A percentile compares a stretch with the other conserved stretches of the same genome.
These are phyloP conservation scores for Skeletonema costatum DNA, from an alignment of 108 stramenopile species.

Conservation along the genomic window DNA sequence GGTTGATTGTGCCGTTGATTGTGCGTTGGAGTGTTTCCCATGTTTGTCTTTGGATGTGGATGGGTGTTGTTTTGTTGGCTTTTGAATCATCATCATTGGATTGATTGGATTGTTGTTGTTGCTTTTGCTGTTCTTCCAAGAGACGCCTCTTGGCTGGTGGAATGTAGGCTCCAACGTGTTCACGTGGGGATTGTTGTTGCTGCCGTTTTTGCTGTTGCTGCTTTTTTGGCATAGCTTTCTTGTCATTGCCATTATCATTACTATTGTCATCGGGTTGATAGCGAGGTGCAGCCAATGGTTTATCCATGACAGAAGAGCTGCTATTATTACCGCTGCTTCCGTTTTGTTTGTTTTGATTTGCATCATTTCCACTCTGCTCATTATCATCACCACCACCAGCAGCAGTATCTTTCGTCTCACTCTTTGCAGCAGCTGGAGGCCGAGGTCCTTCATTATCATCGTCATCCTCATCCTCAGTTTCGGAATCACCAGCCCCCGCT, in stretches of 20 bases:
- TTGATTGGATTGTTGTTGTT: neutral
- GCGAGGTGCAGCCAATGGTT: constrained; percentile 22
- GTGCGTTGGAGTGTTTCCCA: constrained; percentile 92
- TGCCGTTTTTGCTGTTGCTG: neutral
- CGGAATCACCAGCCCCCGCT: constrained; percentile 29
- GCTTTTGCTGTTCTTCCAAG: constrained; percentile 40
- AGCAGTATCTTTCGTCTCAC: neutral
- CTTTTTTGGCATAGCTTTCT: neutral
- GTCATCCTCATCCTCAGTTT: constrained; percentile 28
- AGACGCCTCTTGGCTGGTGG: constrained; percentile 66
- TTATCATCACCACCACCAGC: neutral
- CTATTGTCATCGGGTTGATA: constrained; percentile 3
- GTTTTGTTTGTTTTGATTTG: neutral
- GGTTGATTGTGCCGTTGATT: constrained; percentile 98
- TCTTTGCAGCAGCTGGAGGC: neutral
- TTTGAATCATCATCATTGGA: neutral
- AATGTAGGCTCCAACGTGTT: constrained; percentile 48
- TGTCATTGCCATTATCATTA: neutral
- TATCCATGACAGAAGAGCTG: constrained; percentile 8
- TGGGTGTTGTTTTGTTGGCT: constrained; percentile 13
- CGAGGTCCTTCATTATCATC: constrained; percentile 17
- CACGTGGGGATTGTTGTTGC: neutral
- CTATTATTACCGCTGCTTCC: neutral
- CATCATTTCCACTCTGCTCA: neutral
- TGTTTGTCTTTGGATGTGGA: constrained; percentile 68